Percentiles rank a stretch among this genome's conserved stretches.
Evolutionary conservation across 148 eudicot species (phyloP).

Genomic region (Suaeda aralocaspica): DNA sequence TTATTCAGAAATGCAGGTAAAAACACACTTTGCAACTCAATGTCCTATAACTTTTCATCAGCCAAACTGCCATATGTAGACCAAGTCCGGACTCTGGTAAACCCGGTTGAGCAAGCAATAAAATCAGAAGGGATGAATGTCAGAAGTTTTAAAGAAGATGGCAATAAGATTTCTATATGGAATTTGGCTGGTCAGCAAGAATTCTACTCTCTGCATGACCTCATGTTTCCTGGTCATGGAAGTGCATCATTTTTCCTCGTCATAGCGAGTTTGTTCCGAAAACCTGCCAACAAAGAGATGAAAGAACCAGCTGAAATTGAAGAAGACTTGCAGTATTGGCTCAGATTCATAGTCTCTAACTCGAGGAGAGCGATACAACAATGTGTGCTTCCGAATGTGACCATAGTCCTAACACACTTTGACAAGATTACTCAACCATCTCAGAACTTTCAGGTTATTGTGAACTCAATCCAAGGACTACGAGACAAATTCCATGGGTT

Average conservation of each 20-base stretch:
- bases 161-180: slow-evolving; percentile 78
- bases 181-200: slow-evolving; percentile 80
- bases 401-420: slow-evolving; percentile 66
- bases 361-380: slow-evolving; percentile 78
- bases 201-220: slow-evolving; percentile 65
- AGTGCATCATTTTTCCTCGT: slow-evolving; percentile 77
- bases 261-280: slow-evolving; percentile 53
- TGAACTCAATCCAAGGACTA: slow-evolving; percentile 50
- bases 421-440: slow-evolving; percentile 67
- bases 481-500: slow-evolving; percentile 62
- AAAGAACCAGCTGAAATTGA: slow-evolving; percentile 62
- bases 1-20: slow-evolving; percentile 54
- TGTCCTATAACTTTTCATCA: slow-evolving; percentile 55
- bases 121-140: slow-evolving; percentile 59
- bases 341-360: slow-evolving; percentile 81
- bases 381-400: slow-evolving; percentile 78
- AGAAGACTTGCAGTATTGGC: slow-evolving; percentile 93
- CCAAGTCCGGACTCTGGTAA: slow-evolving; percentile 69
- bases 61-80: slow-evolving; percentile 61
- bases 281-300: slow-evolving; percentile 68
- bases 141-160: slow-evolving; percentile 63
- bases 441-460: slow-evolving; percentile 47
- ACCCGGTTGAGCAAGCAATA: slow-evolving; percentile 86
- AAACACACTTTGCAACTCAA: slow-evolving; percentile 64
- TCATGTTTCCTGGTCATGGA: slow-evolving; percentile 95